Percentiles rank a stretch among this genome's conserved stretches.
Conservation (phyloP, 169 alveolate genomes). For the Blepharisma undulans region DNA sequence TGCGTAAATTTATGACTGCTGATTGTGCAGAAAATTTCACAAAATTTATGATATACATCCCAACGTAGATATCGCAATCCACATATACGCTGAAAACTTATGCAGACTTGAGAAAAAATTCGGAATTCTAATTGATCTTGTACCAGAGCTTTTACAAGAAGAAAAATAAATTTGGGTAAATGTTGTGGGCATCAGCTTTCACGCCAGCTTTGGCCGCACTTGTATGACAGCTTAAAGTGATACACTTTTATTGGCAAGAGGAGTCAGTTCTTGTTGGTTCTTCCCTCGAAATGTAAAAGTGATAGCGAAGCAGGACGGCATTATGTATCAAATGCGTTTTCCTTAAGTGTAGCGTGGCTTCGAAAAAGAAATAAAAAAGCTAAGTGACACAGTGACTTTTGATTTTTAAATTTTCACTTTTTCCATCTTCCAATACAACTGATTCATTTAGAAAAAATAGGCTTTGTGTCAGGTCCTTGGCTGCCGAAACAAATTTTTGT, state of each 20-base stretch:
- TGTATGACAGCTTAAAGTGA: background rate
- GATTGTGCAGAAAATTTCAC: conserved; percentile 1
- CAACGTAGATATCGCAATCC: background rate
- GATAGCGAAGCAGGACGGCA: conserved; percentile 2
- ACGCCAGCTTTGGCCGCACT: conserved; percentile 16
- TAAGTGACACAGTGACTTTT: too few species aligned
- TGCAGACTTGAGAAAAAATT: background rate
- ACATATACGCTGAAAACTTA: background rate
- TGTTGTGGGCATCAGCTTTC: background rate
- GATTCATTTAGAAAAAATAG: too few species aligned
- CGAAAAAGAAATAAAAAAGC: background rate
- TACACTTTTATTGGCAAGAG: background rate
- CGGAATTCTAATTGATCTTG: background rate
- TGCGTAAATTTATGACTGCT: background rate
- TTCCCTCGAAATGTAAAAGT: background rate
- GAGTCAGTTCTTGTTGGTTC: background rate
- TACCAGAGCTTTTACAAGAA: background rate
- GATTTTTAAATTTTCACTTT: too few species aligned
- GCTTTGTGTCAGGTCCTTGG: too few species aligned
- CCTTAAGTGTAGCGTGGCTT: background rate
- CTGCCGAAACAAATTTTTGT: too few species aligned
- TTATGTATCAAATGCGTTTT: background rate
- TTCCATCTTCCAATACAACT: too few species aligned
- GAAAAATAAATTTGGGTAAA: background rate
- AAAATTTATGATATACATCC: background rate